Base-by-base conservation (phyloP, 2,329 filamentous ascomycete species). In the Stachybotrys chlorohalonatus region DNA sequence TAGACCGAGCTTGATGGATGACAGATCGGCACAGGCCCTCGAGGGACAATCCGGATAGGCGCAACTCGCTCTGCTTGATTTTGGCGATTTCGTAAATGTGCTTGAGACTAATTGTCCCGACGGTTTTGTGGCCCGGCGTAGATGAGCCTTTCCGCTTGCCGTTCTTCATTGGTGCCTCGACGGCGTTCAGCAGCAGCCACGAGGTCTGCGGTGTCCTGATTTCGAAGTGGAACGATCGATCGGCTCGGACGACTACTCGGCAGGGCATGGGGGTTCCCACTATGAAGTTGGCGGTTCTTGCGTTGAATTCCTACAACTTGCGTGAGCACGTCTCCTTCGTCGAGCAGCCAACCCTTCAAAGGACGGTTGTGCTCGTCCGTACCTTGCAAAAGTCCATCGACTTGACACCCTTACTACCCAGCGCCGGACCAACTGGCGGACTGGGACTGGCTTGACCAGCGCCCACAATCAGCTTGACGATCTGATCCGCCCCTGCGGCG, bases 311-410 rank as follows among this genome's bases (percentile, higher is more conserved):
- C 93, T 97, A 63, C 2, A 53, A 45, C 17, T 7, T 8, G 6
- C 0, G 49, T 64, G 42, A 64, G 63, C 55, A 59, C 24, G 4
- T 24, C 24, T 24, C 2, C 24, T 24, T 42, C 36, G 58, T 56
- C 31, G 49, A 47, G 16, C 17, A 11, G 46, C n/a, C 15, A 9
- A 47, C 15, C 15, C 2, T n/a, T 11, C 46, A 24, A 9, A 47
- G n/a, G 46, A n/a, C 17, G 2, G n/a, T 4, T 7, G n/a, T 9
- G 46, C n/a, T 45, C 39, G 11, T 52, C 50, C 71, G 57, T 57
- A 95, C 93, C 82, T 97, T 97, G 84, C 94, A 97, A 72, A 97
- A 99, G 75, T 99, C 94, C 87, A 99, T 99, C 56, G 89, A 95
- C 79, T 99, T 99, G 59, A 99, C 89, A 79, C 94, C 94, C 78